Evolutionary conservation across 116 monocot genomes (phyloP).

Genomic region (Zostera marina): DNA sequence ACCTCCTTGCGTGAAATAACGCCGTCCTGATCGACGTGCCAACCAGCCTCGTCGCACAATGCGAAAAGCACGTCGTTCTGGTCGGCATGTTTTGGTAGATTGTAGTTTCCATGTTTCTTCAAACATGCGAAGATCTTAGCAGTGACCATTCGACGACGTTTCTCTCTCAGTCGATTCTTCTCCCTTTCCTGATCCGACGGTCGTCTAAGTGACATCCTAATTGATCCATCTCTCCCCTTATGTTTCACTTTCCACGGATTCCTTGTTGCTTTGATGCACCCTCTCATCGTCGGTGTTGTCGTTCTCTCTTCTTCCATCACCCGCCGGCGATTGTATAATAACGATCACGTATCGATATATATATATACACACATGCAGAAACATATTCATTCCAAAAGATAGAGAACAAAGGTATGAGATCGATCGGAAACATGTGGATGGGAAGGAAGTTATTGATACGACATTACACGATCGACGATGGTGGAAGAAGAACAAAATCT

Average conservation of each 20-base stretch:
- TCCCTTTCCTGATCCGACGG: conserved; percentile 12
- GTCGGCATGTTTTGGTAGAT: conserved; percentile 33
- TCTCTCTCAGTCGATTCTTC: conserved; percentile 11
- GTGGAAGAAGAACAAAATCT: no score
- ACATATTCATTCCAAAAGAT: no score
- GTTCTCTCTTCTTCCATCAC: neutral
- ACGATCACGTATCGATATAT: no score
- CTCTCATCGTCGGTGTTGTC: neutral
- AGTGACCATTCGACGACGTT: conserved; percentile 2
- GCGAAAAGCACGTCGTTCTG: conserved; percentile 46
- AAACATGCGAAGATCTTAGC: conserved; percentile 10
- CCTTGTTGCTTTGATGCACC: conserved; percentile 12
- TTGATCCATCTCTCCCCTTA: conserved; percentile 1
- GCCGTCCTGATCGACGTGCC: conserved; percentile 42
- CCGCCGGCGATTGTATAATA: neutral
- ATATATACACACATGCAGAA: no score
- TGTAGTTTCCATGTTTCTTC: conserved; percentile 6
- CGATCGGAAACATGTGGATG: no score
- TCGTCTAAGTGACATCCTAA: conserved; percentile 6
- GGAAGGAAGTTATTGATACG: no score
- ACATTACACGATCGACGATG: no score
- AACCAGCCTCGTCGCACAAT: conserved; percentile 36
- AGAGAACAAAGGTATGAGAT: no score
- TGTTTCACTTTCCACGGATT: conserved; percentile 12
- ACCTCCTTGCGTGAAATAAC: conserved; percentile 11